Conservation (phyloP, 805 yeast species). For the Metschnikowia santaceciliae region DNA sequence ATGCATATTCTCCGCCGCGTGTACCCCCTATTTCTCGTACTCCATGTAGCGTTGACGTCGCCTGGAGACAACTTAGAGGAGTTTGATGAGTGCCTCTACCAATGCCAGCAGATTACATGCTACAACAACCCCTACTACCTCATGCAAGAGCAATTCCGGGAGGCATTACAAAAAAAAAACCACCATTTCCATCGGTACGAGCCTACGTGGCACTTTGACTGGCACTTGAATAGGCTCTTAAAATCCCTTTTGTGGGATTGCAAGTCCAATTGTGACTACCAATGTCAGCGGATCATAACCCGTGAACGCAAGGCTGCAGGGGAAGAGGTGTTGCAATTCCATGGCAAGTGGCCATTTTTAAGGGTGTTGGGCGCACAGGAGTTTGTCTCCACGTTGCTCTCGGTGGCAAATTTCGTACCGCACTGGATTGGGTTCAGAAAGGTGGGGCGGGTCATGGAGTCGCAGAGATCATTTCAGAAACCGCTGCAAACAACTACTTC, state of each 20-base stretch:
- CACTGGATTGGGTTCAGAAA: conserved; percentile 19
- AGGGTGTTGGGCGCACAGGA: conserved; percentile 83
- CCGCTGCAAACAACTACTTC: background rate
- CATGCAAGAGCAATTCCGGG: conserved; percentile 22
- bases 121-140: conserved; percentile 25
- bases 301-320: conserved; percentile 41
- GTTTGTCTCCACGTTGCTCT: conserved; percentile 71
- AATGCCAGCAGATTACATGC: conserved; percentile 44
- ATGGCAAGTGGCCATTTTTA: conserved; percentile 96
- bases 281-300: conserved; percentile 80
- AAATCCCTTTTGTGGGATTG: conserved; percentile 40
- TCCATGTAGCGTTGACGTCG: conserved; percentile 26
- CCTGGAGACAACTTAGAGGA: conserved; percentile 60
- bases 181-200: conserved; percentile 24
- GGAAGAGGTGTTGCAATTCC: conserved; percentile 75
- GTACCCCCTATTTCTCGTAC: background rate
- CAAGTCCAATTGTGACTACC: conserved; percentile 79
- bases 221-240: conserved; percentile 41
- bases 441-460: conserved; percentile 3
- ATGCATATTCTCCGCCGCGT: conserved; percentile 1
- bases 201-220: conserved; percentile 33
- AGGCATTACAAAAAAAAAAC: conserved; percentile 15
- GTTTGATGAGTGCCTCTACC: conserved; percentile 50
- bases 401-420: conserved; percentile 44
- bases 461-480: background rate